These are phyloP conservation scores for Auricularia sp. DNA, from an alignment of 768 basidiomycete species.

Conservation along the genomic window DNA sequence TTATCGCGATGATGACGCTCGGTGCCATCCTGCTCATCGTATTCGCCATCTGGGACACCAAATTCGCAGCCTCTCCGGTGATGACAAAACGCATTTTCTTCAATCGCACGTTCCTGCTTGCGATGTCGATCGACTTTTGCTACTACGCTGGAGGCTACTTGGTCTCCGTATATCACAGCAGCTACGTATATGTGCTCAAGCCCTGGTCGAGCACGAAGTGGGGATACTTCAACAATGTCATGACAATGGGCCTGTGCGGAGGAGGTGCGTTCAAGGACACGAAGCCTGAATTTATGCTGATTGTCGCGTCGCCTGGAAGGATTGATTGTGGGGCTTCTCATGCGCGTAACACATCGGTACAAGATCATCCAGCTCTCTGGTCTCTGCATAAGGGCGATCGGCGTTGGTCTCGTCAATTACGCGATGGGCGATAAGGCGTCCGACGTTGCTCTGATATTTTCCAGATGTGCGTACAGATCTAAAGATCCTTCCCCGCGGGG, in stretches of 20 bases:
- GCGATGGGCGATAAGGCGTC: slow-evolving; percentile 12
- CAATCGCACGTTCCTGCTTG: slow-evolving; percentile 25
- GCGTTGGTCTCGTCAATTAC: slow-evolving; percentile 21
- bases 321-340: slow-evolving; percentile 33
- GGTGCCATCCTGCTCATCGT: slow-evolving; percentile 19
- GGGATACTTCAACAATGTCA: slow-evolving; percentile 17
- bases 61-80: slow-evolving; percentile 23
- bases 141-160: not conserved
- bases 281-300: too few relatives aligned
- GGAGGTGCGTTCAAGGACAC: slow-evolving; percentile 8
- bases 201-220: slow-evolving; percentile 18
- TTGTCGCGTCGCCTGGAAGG: slow-evolving; percentile 21
- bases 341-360: slow-evolving; percentile 33
- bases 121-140: slow-evolving; percentile 8
- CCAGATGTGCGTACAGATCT: slow-evolving; percentile 7
- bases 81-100: slow-evolving; percentile 23
- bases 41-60: slow-evolving; percentile 23
- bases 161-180: not conserved
- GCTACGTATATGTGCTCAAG: slow-evolving; percentile 1
- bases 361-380: slow-evolving; percentile 35
- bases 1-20: slow-evolving; percentile 23
- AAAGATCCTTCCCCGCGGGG: too few relatives aligned
- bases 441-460: slow-evolving; percentile 30
- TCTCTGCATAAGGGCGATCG: slow-evolving; percentile 20
- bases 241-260: slow-evolving; percentile 30